phyloP scores from a whole-genome alignment of 306 rosid species.

The Senna siamea region DNA sequence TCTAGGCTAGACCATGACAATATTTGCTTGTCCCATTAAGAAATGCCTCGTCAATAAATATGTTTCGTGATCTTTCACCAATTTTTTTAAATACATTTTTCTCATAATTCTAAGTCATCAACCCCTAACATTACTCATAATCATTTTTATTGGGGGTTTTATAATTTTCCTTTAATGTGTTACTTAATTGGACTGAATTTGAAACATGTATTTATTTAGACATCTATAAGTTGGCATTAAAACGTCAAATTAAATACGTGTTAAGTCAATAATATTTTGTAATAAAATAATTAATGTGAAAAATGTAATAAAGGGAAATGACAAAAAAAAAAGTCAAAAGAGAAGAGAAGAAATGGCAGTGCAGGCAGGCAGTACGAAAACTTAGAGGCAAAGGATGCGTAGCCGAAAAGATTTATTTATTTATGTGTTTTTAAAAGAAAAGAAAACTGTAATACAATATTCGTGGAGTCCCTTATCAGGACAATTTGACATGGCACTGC shows the following conservation, averaged over 20 bases:
- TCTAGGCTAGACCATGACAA: too few relatives aligned
- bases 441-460: not conserved
- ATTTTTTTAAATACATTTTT: too few relatives aligned
- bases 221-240: too few relatives aligned
- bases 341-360: not conserved
- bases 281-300: not conserved
- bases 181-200: too few relatives aligned
- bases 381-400: conserved; percentile 13
- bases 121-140: too few relatives aligned
- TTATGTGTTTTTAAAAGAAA: not conserved
- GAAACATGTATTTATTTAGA: too few relatives aligned
- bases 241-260: too few relatives aligned
- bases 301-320: not conserved
- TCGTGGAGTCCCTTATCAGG: not conserved
- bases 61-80: too few relatives aligned
- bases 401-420: not conserved
- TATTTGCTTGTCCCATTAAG: not conserved
- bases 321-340: conserved; percentile 1
- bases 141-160: too few relatives aligned
- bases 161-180: too few relatives aligned
- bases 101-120: too few relatives aligned
- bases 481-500: not conserved
- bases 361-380: not conserved
- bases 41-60: not conserved
- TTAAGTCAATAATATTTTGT: too few relatives aligned